phyloP scores from a whole-genome alignment of 805 yeast species.

The Saturnispora serradocipensis region DNA sequence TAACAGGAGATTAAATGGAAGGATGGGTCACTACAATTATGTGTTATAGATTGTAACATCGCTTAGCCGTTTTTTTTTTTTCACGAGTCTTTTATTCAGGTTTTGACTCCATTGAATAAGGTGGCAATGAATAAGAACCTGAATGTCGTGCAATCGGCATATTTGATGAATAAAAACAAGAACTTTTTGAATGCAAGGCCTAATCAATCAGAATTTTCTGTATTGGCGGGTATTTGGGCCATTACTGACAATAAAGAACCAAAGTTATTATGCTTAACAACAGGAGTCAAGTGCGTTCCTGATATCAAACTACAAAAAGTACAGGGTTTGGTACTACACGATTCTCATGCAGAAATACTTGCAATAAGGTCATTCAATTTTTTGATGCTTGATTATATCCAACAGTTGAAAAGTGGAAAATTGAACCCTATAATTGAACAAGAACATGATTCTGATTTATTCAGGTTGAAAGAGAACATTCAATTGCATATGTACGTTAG shows the following conservation, averaged over 20 bases:
- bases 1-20: too few relatives aligned
- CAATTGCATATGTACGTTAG: constrained; percentile 54
- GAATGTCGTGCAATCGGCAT: neutral
- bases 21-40: too few relatives aligned
- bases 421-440: constrained; percentile 10
- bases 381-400: constrained; percentile 42
- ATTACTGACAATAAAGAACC: neutral
- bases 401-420: constrained; percentile 10
- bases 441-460: constrained; percentile 15
- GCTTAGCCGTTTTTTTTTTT: neutral
- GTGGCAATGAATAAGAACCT: neutral
- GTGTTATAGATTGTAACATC: neutral
- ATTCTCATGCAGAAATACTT: constrained; percentile 83
- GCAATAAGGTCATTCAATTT: constrained; percentile 63
- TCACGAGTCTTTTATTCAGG: neutral
- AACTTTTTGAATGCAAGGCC: constrained; percentile 31
- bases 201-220: constrained; percentile 72
- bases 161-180: neutral
- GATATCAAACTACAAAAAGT: constrained; percentile 30
- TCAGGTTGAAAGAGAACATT: constrained; percentile 28
- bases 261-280: constrained; percentile 21
- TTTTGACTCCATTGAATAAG: neutral
- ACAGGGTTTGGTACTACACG: constrained; percentile 66
- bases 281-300: constrained; percentile 81
- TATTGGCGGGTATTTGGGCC: constrained; percentile 60